Evolutionary conservation across 441 rosid genomes (phyloP).

Genomic region (Erodium trifolium): DNA sequence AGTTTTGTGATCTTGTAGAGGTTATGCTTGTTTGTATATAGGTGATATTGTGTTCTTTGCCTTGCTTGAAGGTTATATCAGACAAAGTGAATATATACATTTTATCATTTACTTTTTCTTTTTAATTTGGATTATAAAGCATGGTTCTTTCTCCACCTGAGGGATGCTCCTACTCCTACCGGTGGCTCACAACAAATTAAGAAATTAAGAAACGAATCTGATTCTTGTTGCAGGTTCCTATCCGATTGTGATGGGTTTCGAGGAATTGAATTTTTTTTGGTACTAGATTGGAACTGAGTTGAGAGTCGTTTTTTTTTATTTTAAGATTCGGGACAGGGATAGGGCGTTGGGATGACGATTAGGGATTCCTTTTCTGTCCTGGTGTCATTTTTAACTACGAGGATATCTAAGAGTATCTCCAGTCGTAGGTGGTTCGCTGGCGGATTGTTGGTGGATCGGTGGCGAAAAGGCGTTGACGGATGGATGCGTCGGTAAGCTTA

Average conservation of each 20-base stretch:
- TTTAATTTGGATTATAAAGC: constrained; percentile 9
- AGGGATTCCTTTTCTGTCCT: no score
- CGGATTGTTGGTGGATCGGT: no score
- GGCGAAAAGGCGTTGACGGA: no score
- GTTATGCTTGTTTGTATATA: not conserved
- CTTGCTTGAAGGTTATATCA: constrained; percentile 1
- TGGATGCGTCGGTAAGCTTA: no score
- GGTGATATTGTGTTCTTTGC: not conserved
- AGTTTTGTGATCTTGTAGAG: not conserved
- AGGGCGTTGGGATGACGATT: no score
- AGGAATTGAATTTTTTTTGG: no score
- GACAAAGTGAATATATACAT: constrained; percentile 13
- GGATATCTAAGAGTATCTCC: no score
- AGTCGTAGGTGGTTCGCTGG: no score
- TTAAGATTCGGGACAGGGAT: no score
- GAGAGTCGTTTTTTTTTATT: no score
- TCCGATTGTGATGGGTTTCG: not conserved
- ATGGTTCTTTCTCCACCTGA: constrained; percentile 20
- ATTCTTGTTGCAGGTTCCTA: constrained; percentile 6
- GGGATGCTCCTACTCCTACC: constrained; percentile 13
- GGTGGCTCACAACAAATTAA: constrained; percentile 7
- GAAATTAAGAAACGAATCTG: constrained; percentile 20
- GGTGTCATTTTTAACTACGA: no score
- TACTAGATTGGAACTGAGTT: no score
- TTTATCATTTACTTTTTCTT: not conserved